These are phyloP conservation scores for Lyophyllum semitale DNA, from an alignment of 768 basidiomycete genomes.

Conservation along the genomic window DNA sequence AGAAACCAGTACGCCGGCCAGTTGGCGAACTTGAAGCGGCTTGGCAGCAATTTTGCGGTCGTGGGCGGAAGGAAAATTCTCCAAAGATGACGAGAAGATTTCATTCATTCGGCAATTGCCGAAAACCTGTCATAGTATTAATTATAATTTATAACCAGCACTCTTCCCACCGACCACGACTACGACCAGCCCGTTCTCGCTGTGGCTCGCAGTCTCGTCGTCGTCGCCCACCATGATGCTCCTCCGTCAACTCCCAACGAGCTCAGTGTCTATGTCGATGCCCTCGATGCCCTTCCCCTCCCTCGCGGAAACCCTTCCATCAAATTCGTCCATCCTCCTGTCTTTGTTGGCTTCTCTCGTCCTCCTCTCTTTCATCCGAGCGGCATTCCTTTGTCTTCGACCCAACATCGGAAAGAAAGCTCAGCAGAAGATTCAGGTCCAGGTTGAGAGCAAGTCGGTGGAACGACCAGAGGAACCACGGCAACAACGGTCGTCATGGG, in stretches of 20 bases:
- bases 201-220: conserved; percentile 20
- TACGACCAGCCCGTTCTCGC: conserved; percentile 21
- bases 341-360: conserved; percentile 28
- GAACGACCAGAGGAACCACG: conserved; percentile 7
- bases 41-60: background rate
- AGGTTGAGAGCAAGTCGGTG: conserved; percentile 17
- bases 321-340: conserved; percentile 25
- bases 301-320: conserved; percentile 19
- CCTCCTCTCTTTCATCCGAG: conserved; percentile 24
- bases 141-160: conserved; percentile 10
- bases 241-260: conserved; percentile 22
- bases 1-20: background rate
- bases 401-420: conserved; percentile 8
- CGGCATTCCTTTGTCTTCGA: conserved; percentile 17
- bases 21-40: background rate
- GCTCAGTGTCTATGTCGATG: conserved; percentile 18
- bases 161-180: conserved; percentile 18
- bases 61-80: no score
- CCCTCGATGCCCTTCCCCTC: conserved; percentile 17
- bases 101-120: conserved; percentile 18
- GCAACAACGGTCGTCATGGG: conserved; percentile 21
- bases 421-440: conserved; percentile 11
- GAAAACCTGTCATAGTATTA: conserved; percentile 11
- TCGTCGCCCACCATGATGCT: conserved; percentile 23
- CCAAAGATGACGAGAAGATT: conserved; percentile 2